These are phyloP conservation scores for Myxozyma udenii DNA, from an alignment of 805 yeast genomes.

Conservation along the genomic window DNA sequence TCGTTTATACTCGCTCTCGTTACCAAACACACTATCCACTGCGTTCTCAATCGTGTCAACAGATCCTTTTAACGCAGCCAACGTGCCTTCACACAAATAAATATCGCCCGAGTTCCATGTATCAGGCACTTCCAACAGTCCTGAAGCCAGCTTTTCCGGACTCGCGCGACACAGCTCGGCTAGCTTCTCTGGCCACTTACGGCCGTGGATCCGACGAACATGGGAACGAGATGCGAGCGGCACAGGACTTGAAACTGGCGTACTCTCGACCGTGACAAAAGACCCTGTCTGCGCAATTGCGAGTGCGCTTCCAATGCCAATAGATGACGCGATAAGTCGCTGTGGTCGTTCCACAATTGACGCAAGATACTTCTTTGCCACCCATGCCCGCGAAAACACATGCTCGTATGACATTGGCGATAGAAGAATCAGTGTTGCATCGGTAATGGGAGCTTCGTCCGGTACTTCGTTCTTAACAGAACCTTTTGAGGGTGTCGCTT, in stretches of 20 bases:
- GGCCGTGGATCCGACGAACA: conserved; percentile 68
- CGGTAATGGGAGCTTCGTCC: not conserved
- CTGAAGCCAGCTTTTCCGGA: conserved; percentile 50
- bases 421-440: conserved; percentile 48
- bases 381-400: conserved; percentile 74
- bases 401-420: conserved; percentile 72
- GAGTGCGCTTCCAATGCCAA: conserved; percentile 74
- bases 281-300: conserved; percentile 35
- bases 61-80: conserved; percentile 71
- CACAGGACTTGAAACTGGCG: conserved; percentile 13
- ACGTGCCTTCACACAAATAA: conserved; percentile 62
- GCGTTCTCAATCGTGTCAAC: conserved; percentile 73
- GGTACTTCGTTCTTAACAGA: not conserved
- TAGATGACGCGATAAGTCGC: conserved; percentile 67
- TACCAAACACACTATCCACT: conserved; percentile 52
- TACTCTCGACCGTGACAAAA: conserved; percentile 55
- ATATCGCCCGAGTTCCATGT: conserved; percentile 84
- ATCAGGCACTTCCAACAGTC: conserved; percentile 70
- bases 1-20: conserved; percentile 31
- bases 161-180: conserved; percentile 58
- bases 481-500: not conserved
- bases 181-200: conserved; percentile 64
- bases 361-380: conserved; percentile 58
- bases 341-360: conserved; percentile 83
- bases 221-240: conserved; percentile 44